Evolutionary conservation across 2,329 filamentous ascomycete species (phyloP), one percentile per base, ranked within the genome.

Genomic region (Xylaria sp.): DNA sequence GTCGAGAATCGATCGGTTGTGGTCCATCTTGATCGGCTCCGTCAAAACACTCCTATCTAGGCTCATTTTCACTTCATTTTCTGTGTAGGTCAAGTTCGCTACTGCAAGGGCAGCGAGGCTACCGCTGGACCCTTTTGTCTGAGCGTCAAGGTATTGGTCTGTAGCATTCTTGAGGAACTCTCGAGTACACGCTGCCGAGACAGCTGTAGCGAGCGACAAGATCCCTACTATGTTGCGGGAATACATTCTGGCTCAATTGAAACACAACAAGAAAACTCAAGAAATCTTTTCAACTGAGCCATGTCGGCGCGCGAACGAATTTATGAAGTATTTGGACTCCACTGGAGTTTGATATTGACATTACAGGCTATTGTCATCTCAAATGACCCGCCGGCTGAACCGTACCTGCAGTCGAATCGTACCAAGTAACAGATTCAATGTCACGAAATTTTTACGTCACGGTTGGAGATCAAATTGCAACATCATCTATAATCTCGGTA

Each of bases 1-100:
- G 73, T 81, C 80, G 64, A 77, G 68, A 66, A 77, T 77, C 59
- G 76, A 80, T 66, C 77, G 77, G 57, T 74, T 75, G 64, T 79
- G 74, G 60, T 80, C 79, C 48, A 80, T 74, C 46, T 70, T 73
- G 23, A 81, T 74, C 6, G 76, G 61, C 60, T 75, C 70, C 7
- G 72, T 67, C n/a, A 81, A 71, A 1, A 80, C 63, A 5, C 77
- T 74, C 15, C 67, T 60, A 31, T 60, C 38, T 13, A 77, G 66
- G 28, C 62, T 53, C 44, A 68, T 70, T 28, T 72, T 63, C 33
- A 73, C 70, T 71, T 78, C 78, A 70, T 81, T 80, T 63, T 81
- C 77, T 11, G 75, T 73, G 64, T 79, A 80, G 17, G 70, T 73
- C 6, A 75, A 26, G 49, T 74, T 71, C 2, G 68, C 49, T 4